Base-by-base conservation (phyloP, 257 asterid genomes). In the Galeopsis tetrahit region DNA sequence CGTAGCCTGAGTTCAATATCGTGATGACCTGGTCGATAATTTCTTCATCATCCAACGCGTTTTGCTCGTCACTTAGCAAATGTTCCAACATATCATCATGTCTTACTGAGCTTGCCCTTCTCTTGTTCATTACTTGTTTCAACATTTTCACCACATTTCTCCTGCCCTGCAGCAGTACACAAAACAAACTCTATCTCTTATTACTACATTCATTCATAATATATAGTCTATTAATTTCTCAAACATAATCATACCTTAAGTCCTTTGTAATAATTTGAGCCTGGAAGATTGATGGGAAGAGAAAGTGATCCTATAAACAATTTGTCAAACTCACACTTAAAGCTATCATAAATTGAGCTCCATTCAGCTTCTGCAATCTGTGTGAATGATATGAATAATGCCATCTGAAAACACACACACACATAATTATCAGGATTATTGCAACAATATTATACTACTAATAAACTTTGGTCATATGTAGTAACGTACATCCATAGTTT, bases 1-100 rank as follows among this genome's bases (percentile, higher is more conserved):
- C 98, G 61, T 79, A 93, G 9, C 98, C 98, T 33, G 98, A 89
- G 73, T 93, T 89, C 74, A 93, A 58, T 58, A 93, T 87, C 0
- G 98, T 83, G 77, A 93, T 88, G 60, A 93, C 88, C 60, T 87
- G 91, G 74, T 91, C 97, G 5, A 89, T 73, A 28, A 90, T 84
- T 46, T 93, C 97, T 10, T 85, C 97, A 40, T 93, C 94, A 4
- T 67, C 79, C 3, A 93, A 78, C 39, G 57, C 68, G 75, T 79
- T 59, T 63, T 76, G 80, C 46, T 15, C 78, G 40, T 69, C 81
- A 67, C 75, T 78, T 75, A 89, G 68, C 75, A 93, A 59, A 32
- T 70, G 75, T 17, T 79, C 91, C 13, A 93, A 81, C 84, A 86
- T 85, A 75, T 91, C 98, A 35, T 85, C 70, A 9, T 74, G 71